Conservation (phyloP, 495 filamentous ascomycete species). For the Penicillium parvum region DNA sequence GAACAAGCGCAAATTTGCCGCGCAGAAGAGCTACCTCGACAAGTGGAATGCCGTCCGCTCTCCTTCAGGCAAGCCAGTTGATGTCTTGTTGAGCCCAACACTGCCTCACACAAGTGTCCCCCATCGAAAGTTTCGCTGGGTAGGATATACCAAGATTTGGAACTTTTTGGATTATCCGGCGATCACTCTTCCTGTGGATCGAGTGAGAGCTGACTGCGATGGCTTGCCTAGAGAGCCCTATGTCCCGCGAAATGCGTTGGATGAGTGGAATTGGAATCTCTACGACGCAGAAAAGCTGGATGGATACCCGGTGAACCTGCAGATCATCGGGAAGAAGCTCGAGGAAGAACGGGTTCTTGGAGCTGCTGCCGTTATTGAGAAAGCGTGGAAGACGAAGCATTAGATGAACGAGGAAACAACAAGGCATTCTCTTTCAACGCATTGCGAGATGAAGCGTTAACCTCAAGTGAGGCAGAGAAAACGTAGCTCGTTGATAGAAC, state of each 20-base stretch:
- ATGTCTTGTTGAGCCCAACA: constrained; percentile 59
- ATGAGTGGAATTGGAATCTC: constrained; percentile 47
- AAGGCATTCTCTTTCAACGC: no score
- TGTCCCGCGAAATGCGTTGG: constrained; percentile 45
- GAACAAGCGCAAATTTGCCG: constrained; percentile 46
- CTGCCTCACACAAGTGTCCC: constrained; percentile 45
- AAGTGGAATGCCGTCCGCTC: constrained; percentile 49
- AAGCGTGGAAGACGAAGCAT: constrained; percentile 29
- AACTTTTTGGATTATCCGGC: constrained; percentile 64
- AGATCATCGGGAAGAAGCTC: constrained; percentile 49
- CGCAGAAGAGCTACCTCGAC: constrained; percentile 53
- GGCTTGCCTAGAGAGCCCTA: constrained; percentile 40
- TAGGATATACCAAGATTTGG: constrained; percentile 65
- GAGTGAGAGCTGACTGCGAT: constrained; percentile 45
- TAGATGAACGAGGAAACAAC: no score
- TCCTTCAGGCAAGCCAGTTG: constrained; percentile 47
- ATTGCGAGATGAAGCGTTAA: no score
- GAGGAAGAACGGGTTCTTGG: constrained; percentile 53
- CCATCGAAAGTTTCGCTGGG: constrained; percentile 43
- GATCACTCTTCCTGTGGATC: constrained; percentile 52
- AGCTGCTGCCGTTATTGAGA: constrained; percentile 40
- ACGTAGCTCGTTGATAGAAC: constrained; percentile 12
- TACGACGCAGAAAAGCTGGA: constrained; percentile 41
- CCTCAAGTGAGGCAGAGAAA: not conserved
- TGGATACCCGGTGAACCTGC: constrained; percentile 47